A percentile compares a stretch with the other conserved stretches of the same genome.
Conservation (phyloP, 2,329 filamentous ascomycete genomes). For the Venturia nashicola region DNA sequence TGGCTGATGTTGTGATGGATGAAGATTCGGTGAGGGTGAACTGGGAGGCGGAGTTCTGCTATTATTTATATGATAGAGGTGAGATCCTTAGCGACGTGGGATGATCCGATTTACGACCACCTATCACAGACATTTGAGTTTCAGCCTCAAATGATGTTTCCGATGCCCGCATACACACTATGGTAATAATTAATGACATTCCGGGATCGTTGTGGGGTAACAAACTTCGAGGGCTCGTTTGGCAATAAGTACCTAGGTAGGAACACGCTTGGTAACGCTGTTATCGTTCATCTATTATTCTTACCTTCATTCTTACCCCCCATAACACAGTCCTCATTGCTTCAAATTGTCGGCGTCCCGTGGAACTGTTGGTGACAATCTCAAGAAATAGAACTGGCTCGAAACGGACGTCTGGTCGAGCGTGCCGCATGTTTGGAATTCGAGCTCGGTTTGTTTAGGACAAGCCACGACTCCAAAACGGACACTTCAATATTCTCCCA, state of each 20-base stretch:
- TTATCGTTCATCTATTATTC: neutral
- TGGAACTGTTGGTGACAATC: too few species aligned
- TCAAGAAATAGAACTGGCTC: too few species aligned
- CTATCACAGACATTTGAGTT: neutral
- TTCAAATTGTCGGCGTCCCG: neutral
- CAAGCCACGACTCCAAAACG: too few species aligned
- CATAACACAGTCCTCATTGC: neutral
- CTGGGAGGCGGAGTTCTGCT: neutral
- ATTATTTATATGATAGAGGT: neutral
- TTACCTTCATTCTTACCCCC: neutral
- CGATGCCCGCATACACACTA: neutral
- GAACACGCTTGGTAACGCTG: neutral
- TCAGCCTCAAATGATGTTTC: neutral
- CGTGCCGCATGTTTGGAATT: too few species aligned
- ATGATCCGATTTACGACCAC: neutral
- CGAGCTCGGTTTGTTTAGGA: too few species aligned
- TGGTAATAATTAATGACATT: too few species aligned
- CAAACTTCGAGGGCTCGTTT: neutral
- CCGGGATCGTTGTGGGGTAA: neutral
- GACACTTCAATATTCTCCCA: neutral
- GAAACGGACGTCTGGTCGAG: too few species aligned
- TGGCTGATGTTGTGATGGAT: neutral
- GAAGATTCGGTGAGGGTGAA: neutral
- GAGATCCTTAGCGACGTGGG: neutral
- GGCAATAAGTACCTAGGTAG: neutral